These are phyloP conservation scores for Tylopilus plumbeoviolaceoides DNA, from an alignment of 768 basidiomycete species.

Conservation along the genomic window DNA sequence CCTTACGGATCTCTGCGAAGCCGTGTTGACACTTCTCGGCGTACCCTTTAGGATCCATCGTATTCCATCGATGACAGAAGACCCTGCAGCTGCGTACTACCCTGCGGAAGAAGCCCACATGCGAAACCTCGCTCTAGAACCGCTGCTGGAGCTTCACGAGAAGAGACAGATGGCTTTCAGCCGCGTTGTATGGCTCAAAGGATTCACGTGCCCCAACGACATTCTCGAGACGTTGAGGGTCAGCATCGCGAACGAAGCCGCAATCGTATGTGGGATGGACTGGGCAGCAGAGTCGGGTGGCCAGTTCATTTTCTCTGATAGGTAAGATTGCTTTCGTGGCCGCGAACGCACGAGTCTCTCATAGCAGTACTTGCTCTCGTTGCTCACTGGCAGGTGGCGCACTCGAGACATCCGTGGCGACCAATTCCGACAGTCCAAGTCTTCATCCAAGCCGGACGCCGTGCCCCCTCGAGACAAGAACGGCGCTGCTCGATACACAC, in stretches of 20 bases:
- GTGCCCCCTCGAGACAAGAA: constrained; percentile 87
- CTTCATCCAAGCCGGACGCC: constrained; percentile 83
- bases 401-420: constrained; percentile 98
- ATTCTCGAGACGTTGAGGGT: constrained; percentile 94
- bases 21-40: constrained; percentile 88
- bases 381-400: too few species aligned
- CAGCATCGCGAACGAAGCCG: constrained; percentile 85
- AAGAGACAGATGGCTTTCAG: constrained; percentile 80
- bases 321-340: constrained; percentile 44
- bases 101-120: constrained; percentile 93
- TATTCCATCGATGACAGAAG: constrained; percentile 90
- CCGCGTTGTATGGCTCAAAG: constrained; percentile 95
- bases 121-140: constrained; percentile 89
- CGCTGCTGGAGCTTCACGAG: constrained; percentile 74
- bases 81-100: constrained; percentile 88
- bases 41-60: constrained; percentile 89
- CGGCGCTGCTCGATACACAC: constrained; percentile 79
- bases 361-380: too few species aligned
- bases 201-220: constrained; percentile 98
- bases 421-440: constrained; percentile 95
- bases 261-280: constrained; percentile 99
- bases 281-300: constrained; percentile 99
- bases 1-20: constrained; percentile 90
- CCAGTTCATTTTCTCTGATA: constrained; percentile 96
- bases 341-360: not conserved